Evolutionary conservation across 306 rosid species (phyloP).

Genomic region (Fagus sylvatica): DNA sequence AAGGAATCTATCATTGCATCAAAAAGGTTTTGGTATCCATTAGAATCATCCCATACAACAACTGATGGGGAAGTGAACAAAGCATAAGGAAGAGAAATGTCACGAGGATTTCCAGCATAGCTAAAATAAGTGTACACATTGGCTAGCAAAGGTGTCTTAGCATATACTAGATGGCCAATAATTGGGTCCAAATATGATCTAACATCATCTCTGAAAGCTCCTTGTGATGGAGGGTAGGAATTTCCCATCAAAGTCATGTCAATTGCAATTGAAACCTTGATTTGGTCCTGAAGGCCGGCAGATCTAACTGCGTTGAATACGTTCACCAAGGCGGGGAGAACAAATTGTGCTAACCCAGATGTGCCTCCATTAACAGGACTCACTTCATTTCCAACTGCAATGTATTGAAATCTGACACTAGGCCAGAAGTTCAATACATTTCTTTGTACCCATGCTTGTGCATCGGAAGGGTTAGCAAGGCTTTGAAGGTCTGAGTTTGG

Average conservation of each 20-base stretch:
- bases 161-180: conserved; percentile 49
- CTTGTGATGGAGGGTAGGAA: conserved; percentile 61
- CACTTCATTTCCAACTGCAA: conserved; percentile 70
- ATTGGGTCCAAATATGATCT: conserved; percentile 58
- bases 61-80: conserved; percentile 54
- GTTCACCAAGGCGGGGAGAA: conserved; percentile 50
- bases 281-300: conserved; percentile 46
- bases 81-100: conserved; percentile 58
- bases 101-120: conserved; percentile 36
- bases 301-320: conserved; percentile 49
- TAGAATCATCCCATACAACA: conserved; percentile 36
- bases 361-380: conserved; percentile 47
- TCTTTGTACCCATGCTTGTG: conserved; percentile 47
- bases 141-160: conserved; percentile 54
- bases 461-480: conserved; percentile 42
- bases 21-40: conserved; percentile 58
- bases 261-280: conserved; percentile 64
- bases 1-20: conserved; percentile 60
- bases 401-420: conserved; percentile 42
- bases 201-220: conserved; percentile 56
- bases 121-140: conserved; percentile 67
- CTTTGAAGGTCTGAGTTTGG: conserved; percentile 52
- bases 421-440: conserved; percentile 49
- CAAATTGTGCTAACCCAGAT: conserved; percentile 36
- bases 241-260: conserved; percentile 58